Base-by-base conservation (phyloP, 371 early-diverging fungal species). In the Saksenaea vasiformis region DNA sequence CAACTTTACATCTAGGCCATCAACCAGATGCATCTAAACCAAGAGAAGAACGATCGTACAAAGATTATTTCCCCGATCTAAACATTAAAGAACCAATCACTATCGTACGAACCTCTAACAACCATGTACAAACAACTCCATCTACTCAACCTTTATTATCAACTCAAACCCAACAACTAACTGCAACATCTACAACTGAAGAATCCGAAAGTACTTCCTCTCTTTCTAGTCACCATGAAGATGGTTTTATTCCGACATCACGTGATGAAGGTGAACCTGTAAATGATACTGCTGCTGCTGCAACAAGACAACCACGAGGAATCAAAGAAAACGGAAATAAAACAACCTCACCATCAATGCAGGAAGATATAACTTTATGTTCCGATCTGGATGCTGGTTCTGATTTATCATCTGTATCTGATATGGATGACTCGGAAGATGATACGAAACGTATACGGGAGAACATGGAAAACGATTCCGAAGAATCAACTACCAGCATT, bases 61-160 rank as follows among this genome's bases (percentile, higher is more conserved):
- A 79, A 26, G 95, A 92, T 60, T 87, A 89, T 51, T 93, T 87
- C 68, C 95, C 96, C 7, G 92, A 91, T 70, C 78, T 96, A 35
- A 83, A 89, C 55, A 72, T 87, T 19, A 68, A 79, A 35, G 51
- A 73, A 28, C 80, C 78, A 14, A 73, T 93, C 28, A 60, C 73
- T 2, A 72, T 91, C 37, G 73, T 84, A 35, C 61, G 37, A 26
- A 27, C 37, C 54, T 5, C 54, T 53, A 26, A 37, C 53, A 39
- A 43, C 26, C 35, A 28, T 31, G 26, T 5, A 14, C 38, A 11
- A n/a, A 61, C 34, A 19, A 26, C 28, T 5, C 28, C 19, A 51
- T 44, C 51, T n/a, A 1, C 51, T 14, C 27, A 35, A 37, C 31
- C 17, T 14, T n/a, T 13, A 22, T 3, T 17, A 26, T 27, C 26